Evolutionary conservation across 2,329 filamentous ascomycete genomes (phyloP).

Genomic region (Claviceps citrina): DNA sequence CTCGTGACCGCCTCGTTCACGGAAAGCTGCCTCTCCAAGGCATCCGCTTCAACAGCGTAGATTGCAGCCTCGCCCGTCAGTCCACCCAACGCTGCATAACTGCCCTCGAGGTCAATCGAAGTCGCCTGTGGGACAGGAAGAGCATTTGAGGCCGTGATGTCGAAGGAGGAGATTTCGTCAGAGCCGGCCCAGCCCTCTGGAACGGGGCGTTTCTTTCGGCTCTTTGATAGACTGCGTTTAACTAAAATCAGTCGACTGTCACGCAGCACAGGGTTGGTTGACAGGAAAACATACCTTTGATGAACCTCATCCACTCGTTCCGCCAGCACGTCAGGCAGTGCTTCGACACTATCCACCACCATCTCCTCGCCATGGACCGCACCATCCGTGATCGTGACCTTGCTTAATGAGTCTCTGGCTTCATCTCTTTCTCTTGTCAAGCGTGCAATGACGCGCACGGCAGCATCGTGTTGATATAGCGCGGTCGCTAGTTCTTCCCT

Average conservation of each 20-base stretch:
- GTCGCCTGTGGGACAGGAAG: conserved; percentile 33
- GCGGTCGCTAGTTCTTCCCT: conserved; percentile 87
- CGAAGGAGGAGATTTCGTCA: conserved; percentile 47
- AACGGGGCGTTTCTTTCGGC: conserved; percentile 74
- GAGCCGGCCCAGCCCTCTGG: conserved; percentile 72
- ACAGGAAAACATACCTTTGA: conserved; percentile 56
- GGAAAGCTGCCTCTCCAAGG: conserved; percentile 50
- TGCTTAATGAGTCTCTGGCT: conserved; percentile 74
- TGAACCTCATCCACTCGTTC: conserved; percentile 68
- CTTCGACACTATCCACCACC: conserved; percentile 68
- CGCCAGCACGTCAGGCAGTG: conserved; percentile 55
- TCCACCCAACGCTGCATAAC: conserved; percentile 59
- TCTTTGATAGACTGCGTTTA: conserved; percentile 58
- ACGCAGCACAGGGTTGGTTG: conserved; percentile 8
- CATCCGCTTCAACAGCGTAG: conserved; percentile 56
- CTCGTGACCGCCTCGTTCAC: conserved; percentile 54
- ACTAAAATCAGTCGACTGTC: not conserved
- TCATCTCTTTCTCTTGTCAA: conserved; percentile 86
- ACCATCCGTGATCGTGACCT: conserved; percentile 54
- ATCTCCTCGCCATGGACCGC: conserved; percentile 62
- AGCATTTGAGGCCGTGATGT: conserved; percentile 28
- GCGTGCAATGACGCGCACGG: conserved; percentile 85
- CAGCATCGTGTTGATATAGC: conserved; percentile 92
- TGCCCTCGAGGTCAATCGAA: conserved; percentile 36
- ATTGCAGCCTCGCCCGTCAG: conserved; percentile 59